Evolutionary conservation across 371 early-diverging fungal species (phyloP).

Genomic region (Syncephalastrum racemosum): DNA sequence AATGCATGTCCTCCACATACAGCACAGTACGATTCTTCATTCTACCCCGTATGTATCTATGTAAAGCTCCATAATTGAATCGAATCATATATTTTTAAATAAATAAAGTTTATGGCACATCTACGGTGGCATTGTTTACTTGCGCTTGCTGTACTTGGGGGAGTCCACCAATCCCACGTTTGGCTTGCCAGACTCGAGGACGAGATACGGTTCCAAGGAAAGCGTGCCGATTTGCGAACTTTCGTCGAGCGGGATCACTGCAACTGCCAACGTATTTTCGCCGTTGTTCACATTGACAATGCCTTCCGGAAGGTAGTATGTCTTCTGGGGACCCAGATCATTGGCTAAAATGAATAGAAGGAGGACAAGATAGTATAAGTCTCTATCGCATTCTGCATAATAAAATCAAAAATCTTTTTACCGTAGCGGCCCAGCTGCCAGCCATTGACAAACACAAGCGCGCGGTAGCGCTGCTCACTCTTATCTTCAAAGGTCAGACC

Average conservation of each 20-base stretch:
- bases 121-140: not conserved
- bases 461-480: constrained; percentile 13
- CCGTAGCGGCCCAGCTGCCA: constrained; percentile 29
- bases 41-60: no score
- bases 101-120: no score
- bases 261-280: constrained; percentile 18
- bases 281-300: constrained; percentile 23
- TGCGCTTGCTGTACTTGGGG: constrained; percentile 11
- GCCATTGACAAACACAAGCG: constrained; percentile 22
- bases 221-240: constrained; percentile 14
- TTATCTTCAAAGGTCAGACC: constrained; percentile 13
- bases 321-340: constrained; percentile 21
- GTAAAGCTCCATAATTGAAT: no score
- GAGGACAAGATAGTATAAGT: no score
- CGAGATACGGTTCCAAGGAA: constrained; percentile 12
- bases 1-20: no score
- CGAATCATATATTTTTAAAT: no score
- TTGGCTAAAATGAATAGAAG: constrained; percentile 11
- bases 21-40: no score
- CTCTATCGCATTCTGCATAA: no score
- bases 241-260: constrained; percentile 17
- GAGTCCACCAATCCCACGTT: constrained; percentile 13
- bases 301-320: constrained; percentile 19
- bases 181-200: constrained; percentile 15
- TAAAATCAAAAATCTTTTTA: not conserved